phyloP scores from a whole-genome alignment of 768 basidiomycete species.

The Rhodotorula toruloides region DNA sequence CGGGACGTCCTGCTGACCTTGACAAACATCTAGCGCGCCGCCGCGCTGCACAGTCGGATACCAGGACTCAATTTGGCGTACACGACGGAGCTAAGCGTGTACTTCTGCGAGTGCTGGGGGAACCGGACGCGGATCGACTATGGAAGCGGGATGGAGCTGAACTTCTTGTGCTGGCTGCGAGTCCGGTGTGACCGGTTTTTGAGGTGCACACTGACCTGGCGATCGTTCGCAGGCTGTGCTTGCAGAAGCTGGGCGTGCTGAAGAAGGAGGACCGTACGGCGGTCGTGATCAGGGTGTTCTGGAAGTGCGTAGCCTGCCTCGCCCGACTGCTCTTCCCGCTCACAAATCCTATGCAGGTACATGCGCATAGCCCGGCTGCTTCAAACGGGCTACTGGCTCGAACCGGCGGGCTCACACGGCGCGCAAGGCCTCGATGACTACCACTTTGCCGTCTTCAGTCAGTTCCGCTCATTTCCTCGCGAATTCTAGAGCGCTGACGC shows the following conservation, averaged over 20 bases:
- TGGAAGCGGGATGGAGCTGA: conserved; percentile 99
- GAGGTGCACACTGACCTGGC: neutral
- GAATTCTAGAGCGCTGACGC: neutral
- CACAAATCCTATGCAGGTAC: conserved; percentile 41
- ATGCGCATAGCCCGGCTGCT: conserved; percentile 57
- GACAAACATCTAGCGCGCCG: conserved; percentile 51
- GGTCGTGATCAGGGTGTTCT: conserved; percentile 78
- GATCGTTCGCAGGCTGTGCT: conserved; percentile 60
- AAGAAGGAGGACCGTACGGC: conserved; percentile 59
- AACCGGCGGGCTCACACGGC: conserved; percentile 95
- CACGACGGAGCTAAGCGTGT: conserved; percentile 65
- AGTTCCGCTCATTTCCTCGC: neutral
- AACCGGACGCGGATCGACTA: conserved; percentile 89
- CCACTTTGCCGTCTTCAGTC: conserved; percentile 73
- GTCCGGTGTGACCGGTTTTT: conserved; percentile 44
- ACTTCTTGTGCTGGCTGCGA: conserved; percentile 94
- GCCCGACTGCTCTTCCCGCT: neutral
- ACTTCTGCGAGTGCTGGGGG: conserved; percentile 86
- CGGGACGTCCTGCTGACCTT: neutral
- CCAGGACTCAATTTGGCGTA: conserved; percentile 59
- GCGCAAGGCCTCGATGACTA: conserved; percentile 89
- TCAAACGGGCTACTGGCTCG: conserved; percentile 93
- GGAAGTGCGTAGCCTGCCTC: conserved; percentile 64
- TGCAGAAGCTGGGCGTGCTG: conserved; percentile 62
- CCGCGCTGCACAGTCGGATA: conserved; percentile 57